Evolutionary conservation across 306 rosid genomes (phyloP).

Genomic region (Adenanthera pavonina): DNA sequence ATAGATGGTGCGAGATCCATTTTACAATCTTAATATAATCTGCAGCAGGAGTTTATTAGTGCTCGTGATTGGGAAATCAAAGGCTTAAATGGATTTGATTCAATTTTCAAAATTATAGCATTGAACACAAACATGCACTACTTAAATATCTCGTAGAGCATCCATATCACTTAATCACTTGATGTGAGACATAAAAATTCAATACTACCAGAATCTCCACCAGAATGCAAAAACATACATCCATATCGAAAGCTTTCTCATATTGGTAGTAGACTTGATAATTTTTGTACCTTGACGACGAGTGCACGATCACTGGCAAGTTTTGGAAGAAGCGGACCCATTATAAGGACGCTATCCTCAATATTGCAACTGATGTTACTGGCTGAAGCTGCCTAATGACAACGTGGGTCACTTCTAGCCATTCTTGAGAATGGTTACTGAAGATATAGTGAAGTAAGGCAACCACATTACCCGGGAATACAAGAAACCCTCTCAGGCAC

Average conservation of each 20-base stretch:
- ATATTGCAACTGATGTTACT: constrained; percentile 88
- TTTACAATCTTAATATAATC: constrained; percentile 26
- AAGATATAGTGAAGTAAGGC: constrained; percentile 94
- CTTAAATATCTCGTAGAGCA: background rate
- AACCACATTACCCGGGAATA: constrained; percentile 77
- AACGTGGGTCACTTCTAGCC: constrained; percentile 85
- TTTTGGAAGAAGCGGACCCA: constrained; percentile 95
- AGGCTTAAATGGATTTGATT: constrained; percentile 14
- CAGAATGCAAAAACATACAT: too few relatives aligned
- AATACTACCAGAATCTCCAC: too few relatives aligned
- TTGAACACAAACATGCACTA: constrained; percentile 21
- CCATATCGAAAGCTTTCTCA: too few relatives aligned
- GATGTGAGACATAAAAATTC: too few relatives aligned
- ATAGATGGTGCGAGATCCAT: background rate
- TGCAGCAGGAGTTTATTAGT: background rate
- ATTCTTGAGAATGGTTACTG: constrained; percentile 94
- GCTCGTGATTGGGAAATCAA: background rate
- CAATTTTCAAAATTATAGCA: constrained; percentile 9
- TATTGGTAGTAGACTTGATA: constrained; percentile 26
- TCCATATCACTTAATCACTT: too few relatives aligned
- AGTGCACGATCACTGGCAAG: constrained; percentile 89
- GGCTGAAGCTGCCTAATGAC: constrained; percentile 88
- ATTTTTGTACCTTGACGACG: constrained; percentile 75
- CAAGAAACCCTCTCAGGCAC: constrained; percentile 25
- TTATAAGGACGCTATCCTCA: constrained; percentile 94